A percentile compares a stretch with the other conserved stretches of the same genome.
phyloP scores from a whole-genome alignment of 495 filamentous ascomycete genomes.

The Tuber microsphaerosporum region DNA sequence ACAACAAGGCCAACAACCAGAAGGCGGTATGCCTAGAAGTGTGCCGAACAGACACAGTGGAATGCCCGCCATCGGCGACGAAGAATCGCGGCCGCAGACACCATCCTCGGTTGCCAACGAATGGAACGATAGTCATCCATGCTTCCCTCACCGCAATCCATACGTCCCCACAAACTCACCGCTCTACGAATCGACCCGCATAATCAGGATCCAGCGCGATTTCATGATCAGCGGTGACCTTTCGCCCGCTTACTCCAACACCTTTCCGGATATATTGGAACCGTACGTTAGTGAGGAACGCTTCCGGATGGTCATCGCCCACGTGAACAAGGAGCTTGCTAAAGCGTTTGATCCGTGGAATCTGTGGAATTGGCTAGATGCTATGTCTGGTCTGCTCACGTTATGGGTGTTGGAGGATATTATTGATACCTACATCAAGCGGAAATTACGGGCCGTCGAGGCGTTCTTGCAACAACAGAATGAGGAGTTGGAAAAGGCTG shows the following conservation, averaged over 20 bases:
- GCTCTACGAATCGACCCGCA: conserved; percentile 67
- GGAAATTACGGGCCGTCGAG: conserved; percentile 60
- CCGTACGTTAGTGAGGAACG: conserved; percentile 71
- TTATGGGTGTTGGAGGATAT: conserved; percentile 92
- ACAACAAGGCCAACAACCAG: conserved; percentile 13
- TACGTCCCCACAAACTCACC: conserved; percentile 61
- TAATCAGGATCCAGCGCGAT: conserved; percentile 84
- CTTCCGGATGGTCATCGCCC: conserved; percentile 70
- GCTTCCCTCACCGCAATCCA: conserved; percentile 67
- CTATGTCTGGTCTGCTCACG: conserved; percentile 66
- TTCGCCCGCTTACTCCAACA: conserved; percentile 68
- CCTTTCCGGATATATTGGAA: conserved; percentile 92
- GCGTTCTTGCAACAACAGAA: conserved; percentile 78
- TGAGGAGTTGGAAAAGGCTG: conserved; percentile 52
- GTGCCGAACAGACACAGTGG: neutral
- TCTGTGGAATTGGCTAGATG: conserved; percentile 65
- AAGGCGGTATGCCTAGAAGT: neutral
- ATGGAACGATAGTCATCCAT: conserved; percentile 36
- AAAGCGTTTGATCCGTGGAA: conserved; percentile 68
- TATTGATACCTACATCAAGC: conserved; percentile 64
- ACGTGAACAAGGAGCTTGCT: conserved; percentile 64
- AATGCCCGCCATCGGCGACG: conserved; percentile 12
- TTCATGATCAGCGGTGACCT: conserved; percentile 86
- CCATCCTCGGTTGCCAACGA: conserved; percentile 30
- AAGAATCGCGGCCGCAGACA: conserved; percentile 32